phyloP scores from a whole-genome alignment of 352 stramenopile species.

The Thalassiosira exigua region DNA sequence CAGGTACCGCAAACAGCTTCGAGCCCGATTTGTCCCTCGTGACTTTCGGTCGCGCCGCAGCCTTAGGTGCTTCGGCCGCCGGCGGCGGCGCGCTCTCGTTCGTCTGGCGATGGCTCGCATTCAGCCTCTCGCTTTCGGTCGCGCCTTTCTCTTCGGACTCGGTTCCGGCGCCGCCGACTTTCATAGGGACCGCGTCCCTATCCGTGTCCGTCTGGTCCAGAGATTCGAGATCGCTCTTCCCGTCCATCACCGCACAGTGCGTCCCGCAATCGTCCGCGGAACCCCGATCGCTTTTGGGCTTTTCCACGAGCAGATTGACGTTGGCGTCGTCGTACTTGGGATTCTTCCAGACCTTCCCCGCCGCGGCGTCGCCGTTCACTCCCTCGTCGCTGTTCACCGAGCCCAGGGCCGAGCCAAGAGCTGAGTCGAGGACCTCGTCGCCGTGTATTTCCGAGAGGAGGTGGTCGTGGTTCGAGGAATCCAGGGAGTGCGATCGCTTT shows the following conservation, averaged over 20 bases:
- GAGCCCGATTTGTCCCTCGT: background rate
- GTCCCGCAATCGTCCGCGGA: background rate
- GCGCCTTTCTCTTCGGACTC: background rate
- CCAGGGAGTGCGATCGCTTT: too few species aligned
- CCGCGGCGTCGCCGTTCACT: background rate
- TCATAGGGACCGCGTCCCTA: background rate
- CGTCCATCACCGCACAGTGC: background rate
- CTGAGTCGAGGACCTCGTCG: too few species aligned
- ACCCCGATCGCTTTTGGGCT: background rate
- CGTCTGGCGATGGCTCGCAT: too few species aligned
- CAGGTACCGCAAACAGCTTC: background rate
- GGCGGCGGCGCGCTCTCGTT: background rate
- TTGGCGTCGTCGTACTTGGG: background rate
- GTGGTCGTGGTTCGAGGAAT: too few species aligned
- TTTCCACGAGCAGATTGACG: background rate
- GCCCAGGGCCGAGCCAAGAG: too few species aligned
- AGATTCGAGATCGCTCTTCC: background rate
- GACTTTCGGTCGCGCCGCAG: background rate
- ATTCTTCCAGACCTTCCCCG: background rate
- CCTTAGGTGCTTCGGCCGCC: background rate
- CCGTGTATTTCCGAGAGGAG: too few species aligned
- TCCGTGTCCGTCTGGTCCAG: background rate
- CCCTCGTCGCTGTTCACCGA: constrained; percentile 3
- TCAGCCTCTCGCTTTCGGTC: too few species aligned
- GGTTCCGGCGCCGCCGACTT: background rate